These are phyloP conservation scores for Backusella morwellensis DNA, from an alignment of 192 early-diverging fungal genomes.

Conservation along the genomic window DNA sequence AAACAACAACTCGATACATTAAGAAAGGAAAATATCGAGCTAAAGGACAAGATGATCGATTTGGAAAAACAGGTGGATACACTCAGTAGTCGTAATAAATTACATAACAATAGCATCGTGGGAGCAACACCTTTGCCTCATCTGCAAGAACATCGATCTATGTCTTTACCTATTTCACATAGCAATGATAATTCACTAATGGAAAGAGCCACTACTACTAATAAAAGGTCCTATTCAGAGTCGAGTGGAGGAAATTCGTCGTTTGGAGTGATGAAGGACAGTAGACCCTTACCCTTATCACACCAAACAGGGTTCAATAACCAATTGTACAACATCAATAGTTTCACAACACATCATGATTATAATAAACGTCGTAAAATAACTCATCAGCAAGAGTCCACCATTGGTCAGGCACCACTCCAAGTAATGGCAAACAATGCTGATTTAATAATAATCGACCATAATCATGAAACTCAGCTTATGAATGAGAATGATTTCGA, in stretches of 20 bases:
- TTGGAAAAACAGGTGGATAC: slow-evolving; percentile 9
- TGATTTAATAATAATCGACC: neutral
- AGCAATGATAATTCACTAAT: neutral
- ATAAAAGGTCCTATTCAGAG: neutral
- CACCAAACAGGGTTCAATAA: slow-evolving; percentile 4
- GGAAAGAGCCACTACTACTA: neutral
- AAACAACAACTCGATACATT: slow-evolving; percentile 24
- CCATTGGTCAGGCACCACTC: neutral
- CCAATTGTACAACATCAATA: neutral
- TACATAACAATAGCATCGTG: neutral
- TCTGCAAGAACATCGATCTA: neutral
- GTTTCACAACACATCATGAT: neutral
- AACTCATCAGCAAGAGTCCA: neutral
- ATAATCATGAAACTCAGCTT: neutral
- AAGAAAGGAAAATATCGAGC: slow-evolving; percentile 18
- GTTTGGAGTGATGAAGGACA: neutral
- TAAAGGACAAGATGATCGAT: neutral
- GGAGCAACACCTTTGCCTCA: neutral
- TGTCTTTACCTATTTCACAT: neutral
- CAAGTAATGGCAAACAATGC: neutral
- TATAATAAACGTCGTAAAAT: neutral
- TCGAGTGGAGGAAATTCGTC: neutral
- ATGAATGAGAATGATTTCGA: slow-evolving; percentile 18
- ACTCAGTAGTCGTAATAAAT: neutral
- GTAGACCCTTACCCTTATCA: neutral